Base-by-base conservation (phyloP, 176 grass and related monocot genomes). In the Zoysia japonica region DNA sequence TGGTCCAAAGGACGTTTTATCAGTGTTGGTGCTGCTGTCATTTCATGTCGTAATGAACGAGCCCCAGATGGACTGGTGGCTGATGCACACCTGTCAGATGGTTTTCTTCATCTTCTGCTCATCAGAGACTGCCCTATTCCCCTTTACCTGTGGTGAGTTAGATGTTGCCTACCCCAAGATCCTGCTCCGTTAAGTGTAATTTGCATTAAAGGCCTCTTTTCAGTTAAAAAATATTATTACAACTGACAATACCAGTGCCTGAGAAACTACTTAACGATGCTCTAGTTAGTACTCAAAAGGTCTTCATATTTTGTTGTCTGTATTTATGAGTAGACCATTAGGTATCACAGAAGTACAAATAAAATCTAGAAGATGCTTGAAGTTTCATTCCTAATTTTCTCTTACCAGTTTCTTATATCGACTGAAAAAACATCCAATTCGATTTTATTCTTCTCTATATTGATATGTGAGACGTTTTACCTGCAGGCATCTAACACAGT, bases 1-100 rank as follows among this genome's bases (percentile, higher is more conserved):
- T 83, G 72, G 72, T 90, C 82, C 10, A 68, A 92, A 75, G 95
- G 95, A 67, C 81, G 72, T 57, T 94, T 92, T 86, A 83, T 98
- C 62, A 92, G 95, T 54, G 70, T 98, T 63, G 95, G 95, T 50
- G 95, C 89, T 47, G 95, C 95, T 45, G 79, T 92, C 61, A 98
- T 98, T 86, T 94, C 92, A 53, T 94, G 95, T 57, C 86, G 95
- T 82, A 98, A 98, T 69, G 95, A 98, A 89, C 89, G 81, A 87
- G 89, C 95, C 47, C 95, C 95, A 66, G 89, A 90, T 83, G 92
- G 95, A 64, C 82, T 94, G 28, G 95, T 94, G 35, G 87, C 92
- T 85, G 92, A 98, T 35, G 95, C 95, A 70, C 92, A 98, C 78
- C 81, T 98, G 17, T 87, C 95, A 16, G 92, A 98, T 80, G 95